phyloP scores from a whole-genome alignment of 1,284 basidiomycete genomes.

The Bothia castanella region DNA sequence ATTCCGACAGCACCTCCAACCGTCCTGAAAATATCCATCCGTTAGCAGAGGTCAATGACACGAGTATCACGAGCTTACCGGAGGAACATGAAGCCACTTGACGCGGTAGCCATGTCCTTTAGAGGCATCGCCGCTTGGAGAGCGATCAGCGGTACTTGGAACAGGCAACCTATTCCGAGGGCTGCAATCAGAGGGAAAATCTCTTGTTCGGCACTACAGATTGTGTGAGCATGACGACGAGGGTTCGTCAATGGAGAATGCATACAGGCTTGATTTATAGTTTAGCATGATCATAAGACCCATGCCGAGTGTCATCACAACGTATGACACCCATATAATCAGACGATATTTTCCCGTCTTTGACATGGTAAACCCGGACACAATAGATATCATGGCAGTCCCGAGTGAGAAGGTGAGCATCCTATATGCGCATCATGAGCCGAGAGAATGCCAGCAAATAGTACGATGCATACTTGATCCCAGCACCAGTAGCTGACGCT shows the following conservation, averaged over 20 bases:
- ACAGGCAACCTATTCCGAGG: slow-evolving; percentile 59
- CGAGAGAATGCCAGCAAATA: not conserved
- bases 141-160: slow-evolving; percentile 67
- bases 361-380: slow-evolving; percentile 59
- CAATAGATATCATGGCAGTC: slow-evolving; percentile 51
- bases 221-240: not conserved
- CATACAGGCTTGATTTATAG: slow-evolving; percentile 46
- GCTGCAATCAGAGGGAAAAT: slow-evolving; percentile 59
- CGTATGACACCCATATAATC: slow-evolving; percentile 59
- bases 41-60: not conserved
- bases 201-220: slow-evolving; percentile 52
- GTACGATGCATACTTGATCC: slow-evolving; percentile 51
- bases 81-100: slow-evolving; percentile 67
- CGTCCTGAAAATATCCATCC: slow-evolving; percentile 38
- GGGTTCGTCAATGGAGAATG: slow-evolving; percentile 1
- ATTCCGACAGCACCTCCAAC: slow-evolving; percentile 80
- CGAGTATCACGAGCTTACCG: slow-evolving; percentile 39
- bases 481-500: slow-evolving; percentile 69
- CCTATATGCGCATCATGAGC: slow-evolving; percentile 34
- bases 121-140: slow-evolving; percentile 80
- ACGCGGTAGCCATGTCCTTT: slow-evolving; percentile 77
- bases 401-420: slow-evolving; percentile 77
- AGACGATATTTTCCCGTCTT: slow-evolving; percentile 60
- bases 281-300: slow-evolving; percentile 60
- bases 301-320: slow-evolving; percentile 55